A percentile compares a stretch with the other conserved stretches of the same genome.
Conservation (phyloP, 192 early-diverging fungal species). For the Umbelopsis sp. region DNA sequence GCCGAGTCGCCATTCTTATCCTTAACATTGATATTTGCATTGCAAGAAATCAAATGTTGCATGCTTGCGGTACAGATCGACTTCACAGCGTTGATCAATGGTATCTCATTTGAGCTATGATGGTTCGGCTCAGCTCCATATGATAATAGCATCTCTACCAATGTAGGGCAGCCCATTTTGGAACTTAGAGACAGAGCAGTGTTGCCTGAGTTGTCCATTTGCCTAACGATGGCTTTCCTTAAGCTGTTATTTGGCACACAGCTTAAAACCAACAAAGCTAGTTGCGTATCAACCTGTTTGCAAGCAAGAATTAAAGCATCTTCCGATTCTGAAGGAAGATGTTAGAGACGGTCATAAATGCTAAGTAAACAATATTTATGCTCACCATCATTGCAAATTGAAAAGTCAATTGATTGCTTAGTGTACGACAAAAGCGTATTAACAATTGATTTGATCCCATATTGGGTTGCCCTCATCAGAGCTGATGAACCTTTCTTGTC, state of each 20-base stretch:
- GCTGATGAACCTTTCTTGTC: background rate
- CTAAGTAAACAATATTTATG: background rate
- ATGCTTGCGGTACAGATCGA: slow-evolving; percentile 8
- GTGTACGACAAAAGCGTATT: background rate
- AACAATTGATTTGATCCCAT: background rate
- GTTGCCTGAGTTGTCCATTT: slow-evolving; percentile 4
- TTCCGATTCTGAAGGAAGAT: background rate
- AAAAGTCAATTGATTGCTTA: background rate
- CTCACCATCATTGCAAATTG: background rate
- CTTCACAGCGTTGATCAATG: slow-evolving; percentile 29
- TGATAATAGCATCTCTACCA: slow-evolving; percentile 9
- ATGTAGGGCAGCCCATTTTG: background rate
- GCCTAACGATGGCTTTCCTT: background rate
- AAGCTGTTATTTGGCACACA: background rate
- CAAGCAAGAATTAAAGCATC: slow-evolving; percentile 19
- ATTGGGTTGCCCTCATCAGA: background rate
- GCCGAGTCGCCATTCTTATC: slow-evolving; percentile 30
- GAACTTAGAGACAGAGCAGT: slow-evolving; percentile 23
- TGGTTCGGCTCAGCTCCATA: slow-evolving; percentile 25
- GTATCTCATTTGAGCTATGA: background rate
- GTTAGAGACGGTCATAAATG: background rate
- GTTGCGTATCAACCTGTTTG: background rate
- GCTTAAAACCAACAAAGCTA: background rate
- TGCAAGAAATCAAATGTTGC: slow-evolving; percentile 14
- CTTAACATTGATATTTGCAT: slow-evolving; percentile 19